Evolutionary conservation across 257 asterid species (phyloP).

Genomic region (Anisodus acutangulus): DNA sequence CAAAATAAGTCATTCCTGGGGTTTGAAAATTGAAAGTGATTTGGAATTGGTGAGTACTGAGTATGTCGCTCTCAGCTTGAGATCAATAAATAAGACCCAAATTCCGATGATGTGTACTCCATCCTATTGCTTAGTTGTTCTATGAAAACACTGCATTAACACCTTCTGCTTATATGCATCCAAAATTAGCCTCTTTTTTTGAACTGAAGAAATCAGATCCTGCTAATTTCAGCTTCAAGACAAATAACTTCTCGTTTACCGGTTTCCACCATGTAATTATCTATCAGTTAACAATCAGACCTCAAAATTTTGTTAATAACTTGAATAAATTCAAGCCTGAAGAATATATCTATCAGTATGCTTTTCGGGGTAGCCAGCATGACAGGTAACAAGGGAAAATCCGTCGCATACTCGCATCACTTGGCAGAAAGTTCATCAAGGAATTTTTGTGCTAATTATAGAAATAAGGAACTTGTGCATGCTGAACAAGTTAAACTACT

Average conservation of each 20-base stretch:
- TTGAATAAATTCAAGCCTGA: neutral
- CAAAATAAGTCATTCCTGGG: neutral
- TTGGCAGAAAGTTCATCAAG: conserved; percentile 16
- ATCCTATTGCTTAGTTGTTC: too few relatives aligned
- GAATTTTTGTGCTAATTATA: conserved; percentile 1
- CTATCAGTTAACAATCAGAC: neutral
- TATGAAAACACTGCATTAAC: neutral
- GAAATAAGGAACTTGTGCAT: conserved; percentile 6
- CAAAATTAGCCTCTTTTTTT: conserved; percentile 36
- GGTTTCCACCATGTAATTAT: neutral
- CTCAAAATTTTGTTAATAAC: neutral
- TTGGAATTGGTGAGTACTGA: too few relatives aligned
- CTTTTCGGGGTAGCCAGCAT: conserved; percentile 37
- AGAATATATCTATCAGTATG: conserved; percentile 27
- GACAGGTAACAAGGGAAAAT: conserved; percentile 37
- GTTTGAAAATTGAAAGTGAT: too few relatives aligned
- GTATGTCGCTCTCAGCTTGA: too few relatives aligned
- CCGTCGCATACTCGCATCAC: conserved; percentile 27
- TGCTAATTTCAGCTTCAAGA: conserved; percentile 32
- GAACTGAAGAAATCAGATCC: conserved; percentile 13
- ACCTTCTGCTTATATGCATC: conserved; percentile 27
- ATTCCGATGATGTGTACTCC: neutral
- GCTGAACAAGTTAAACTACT: conserved; percentile 38
- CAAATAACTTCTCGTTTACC: neutral
- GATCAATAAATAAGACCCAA: neutral